These are phyloP conservation scores for Sclerotinia minor DNA, from an alignment of 2,329 filamentous ascomycete species.

Conservation along the genomic window DNA sequence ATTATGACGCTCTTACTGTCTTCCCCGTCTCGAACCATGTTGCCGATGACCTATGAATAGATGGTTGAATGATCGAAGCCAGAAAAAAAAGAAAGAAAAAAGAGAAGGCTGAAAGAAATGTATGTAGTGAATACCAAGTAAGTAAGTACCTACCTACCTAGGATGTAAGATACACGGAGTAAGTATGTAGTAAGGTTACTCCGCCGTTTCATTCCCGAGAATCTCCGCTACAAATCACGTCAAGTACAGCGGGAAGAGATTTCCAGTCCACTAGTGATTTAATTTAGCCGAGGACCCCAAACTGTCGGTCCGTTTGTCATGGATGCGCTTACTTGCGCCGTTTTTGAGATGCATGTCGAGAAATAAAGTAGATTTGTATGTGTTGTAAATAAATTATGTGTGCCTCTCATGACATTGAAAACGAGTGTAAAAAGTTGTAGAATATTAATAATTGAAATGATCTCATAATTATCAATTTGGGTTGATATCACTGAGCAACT, in stretches of 20 bases:
- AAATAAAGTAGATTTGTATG: too few species aligned
- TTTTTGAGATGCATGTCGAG: neutral
- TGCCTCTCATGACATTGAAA: too few species aligned
- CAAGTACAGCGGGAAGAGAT: slow-evolving; percentile 9
- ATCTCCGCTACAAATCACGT: slow-evolving; percentile 2
- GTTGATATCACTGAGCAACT: neutral
- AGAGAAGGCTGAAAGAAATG: neutral
- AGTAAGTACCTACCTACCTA: neutral
- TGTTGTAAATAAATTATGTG: too few species aligned
- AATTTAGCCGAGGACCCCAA: neutral
- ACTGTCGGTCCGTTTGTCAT: slow-evolving; percentile 15
- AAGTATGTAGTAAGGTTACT: neutral
- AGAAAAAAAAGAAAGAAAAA: neutral
- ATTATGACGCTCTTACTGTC: slow-evolving; percentile 19
- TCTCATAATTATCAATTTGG: neutral
- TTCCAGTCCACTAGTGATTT: slow-evolving; percentile 4
- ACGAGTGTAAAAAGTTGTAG: too few species aligned
- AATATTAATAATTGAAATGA: neutral
- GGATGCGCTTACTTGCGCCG: neutral
- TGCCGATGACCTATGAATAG: neutral
- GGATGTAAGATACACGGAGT: too few species aligned
- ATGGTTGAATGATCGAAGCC: neutral
- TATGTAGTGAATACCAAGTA: neutral
- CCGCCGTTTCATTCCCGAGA: slow-evolving; percentile 3
- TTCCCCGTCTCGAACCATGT: slow-evolving; percentile 12